Conservation (phyloP, 768 basidiomycete genomes). For the Inosperma sp. region DNA sequence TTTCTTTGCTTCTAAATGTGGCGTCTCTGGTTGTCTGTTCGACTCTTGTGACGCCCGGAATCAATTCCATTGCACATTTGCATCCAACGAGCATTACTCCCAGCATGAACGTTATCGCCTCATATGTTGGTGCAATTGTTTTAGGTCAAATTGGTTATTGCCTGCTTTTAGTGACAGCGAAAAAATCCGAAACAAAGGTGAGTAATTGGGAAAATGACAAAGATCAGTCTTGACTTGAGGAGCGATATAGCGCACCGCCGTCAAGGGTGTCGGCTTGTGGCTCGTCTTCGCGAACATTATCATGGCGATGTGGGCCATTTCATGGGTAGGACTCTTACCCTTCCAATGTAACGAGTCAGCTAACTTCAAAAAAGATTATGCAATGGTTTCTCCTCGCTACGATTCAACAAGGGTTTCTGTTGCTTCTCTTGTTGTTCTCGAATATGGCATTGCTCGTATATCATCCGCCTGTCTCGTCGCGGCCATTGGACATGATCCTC, state of each 20-base stretch:
- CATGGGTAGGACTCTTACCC: constrained; percentile 50
- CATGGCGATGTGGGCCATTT: constrained; percentile 75
- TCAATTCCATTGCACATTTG: constrained; percentile 45
- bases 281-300: constrained; percentile 77
- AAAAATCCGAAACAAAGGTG: constrained; percentile 79
- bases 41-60: constrained; percentile 58
- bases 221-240: background rate
- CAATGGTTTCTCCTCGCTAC: constrained; percentile 75
- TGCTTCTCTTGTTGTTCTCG: constrained; percentile 71
- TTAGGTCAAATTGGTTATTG: constrained; percentile 79
- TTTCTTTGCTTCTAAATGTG: constrained; percentile 78
- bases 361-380: constrained; percentile 44
- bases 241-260: constrained; percentile 48
- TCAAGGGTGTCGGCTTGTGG: constrained; percentile 75
- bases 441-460: constrained; percentile 76
- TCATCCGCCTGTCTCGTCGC: constrained; percentile 49
- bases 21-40: constrained; percentile 67
- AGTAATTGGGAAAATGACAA: constrained; percentile 9
- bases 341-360: background rate
- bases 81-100: constrained; percentile 75
- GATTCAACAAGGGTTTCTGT: constrained; percentile 63
- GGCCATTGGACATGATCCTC: constrained; percentile 73
- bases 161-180: constrained; percentile 63
- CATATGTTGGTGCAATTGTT: constrained; percentile 60
- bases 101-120: constrained; percentile 46